Evolutionary conservation across 23 red algal genomes (phyloP).

Genomic region (Agarophyton chilense): DNA sequence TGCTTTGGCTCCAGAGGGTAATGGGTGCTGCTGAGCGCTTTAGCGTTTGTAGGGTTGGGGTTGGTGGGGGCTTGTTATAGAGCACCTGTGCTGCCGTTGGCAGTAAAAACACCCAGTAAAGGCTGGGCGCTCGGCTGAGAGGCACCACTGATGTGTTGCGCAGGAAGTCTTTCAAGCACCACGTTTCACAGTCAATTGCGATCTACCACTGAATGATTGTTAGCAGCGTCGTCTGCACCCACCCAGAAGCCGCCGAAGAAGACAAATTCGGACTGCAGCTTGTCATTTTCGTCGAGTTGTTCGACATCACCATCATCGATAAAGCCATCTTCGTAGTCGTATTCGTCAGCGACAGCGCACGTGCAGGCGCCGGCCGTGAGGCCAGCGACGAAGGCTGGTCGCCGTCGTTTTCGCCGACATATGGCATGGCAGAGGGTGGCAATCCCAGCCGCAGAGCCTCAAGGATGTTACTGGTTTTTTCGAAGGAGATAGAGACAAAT

Average conservation of each 20-base stretch:
- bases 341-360: conserved; percentile 4
- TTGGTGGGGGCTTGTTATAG: not conserved
- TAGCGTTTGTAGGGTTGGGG: too few species aligned
- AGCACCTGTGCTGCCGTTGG: not conserved
- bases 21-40: not conserved
- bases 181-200: conserved; percentile 23
- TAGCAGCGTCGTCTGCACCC: not conserved
- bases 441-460: conserved; percentile 38
- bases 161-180: not conserved
- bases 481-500: conserved; percentile 47
- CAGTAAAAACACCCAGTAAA: too few species aligned
- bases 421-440: not conserved
- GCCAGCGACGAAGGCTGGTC: too few species aligned
- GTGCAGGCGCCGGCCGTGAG: not conserved
- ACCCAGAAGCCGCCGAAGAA: conserved; percentile 40
- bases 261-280: not conserved
- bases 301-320: conserved; percentile 56
- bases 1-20: too few species aligned
- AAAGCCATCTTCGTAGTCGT: conserved; percentile 58
- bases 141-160: too few species aligned
- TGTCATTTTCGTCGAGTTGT: conserved; percentile 20
- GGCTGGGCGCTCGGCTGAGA: too few species aligned
- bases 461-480: conserved; percentile 56
- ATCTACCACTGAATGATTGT: not conserved
- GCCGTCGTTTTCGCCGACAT: conserved; percentile 9